A percentile compares a stretch with the other conserved stretches of the same genome.
Evolutionary conservation across 768 basidiomycete genomes (phyloP).

Genomic region (Phanerodontia chrysosporium): DNA sequence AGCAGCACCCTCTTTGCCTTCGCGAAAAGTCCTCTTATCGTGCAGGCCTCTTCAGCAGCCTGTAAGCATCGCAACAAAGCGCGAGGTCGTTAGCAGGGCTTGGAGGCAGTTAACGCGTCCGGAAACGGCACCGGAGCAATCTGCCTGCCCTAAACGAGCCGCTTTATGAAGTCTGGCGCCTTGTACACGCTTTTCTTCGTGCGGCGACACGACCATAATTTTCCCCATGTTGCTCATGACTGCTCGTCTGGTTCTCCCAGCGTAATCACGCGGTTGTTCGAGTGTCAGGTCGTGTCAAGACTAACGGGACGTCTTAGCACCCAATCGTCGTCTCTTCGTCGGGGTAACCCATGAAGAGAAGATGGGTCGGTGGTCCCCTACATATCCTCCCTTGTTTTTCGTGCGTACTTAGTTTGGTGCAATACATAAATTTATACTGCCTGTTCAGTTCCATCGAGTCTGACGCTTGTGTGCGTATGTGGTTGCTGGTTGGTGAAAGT

Average conservation of each 20-base stretch:
- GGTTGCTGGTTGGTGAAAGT: no score
- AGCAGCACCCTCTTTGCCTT: no score
- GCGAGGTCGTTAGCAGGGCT: no score
- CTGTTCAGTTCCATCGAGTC: no score
- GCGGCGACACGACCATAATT: slow-evolving; percentile 77
- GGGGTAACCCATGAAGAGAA: slow-evolving; percentile 34
- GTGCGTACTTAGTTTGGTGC: neutral
- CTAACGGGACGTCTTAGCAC: slow-evolving; percentile 77
- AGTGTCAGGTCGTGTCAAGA: slow-evolving; percentile 88
- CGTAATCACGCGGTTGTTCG: slow-evolving; percentile 65
- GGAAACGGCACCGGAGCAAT: no score
- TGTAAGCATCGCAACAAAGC: no score
- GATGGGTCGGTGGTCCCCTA: slow-evolving; percentile 78
- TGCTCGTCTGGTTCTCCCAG: slow-evolving; percentile 32
- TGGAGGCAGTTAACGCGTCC: no score
- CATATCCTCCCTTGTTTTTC: slow-evolving; percentile 19
- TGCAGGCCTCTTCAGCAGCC: no score
- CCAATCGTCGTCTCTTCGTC: slow-evolving; percentile 51
- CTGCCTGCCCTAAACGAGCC: slow-evolving; percentile 13
- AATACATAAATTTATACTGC: neutral
- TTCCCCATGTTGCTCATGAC: slow-evolving; percentile 92
- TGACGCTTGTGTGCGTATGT: no score
- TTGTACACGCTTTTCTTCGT: slow-evolving; percentile 38
- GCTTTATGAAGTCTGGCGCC: neutral
- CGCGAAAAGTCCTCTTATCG: no score